A percentile compares a stretch with the other conserved stretches of the same genome.
These are phyloP conservation scores for Neurospora tetrasperma DNA, from an alignment of 495 filamentous ascomycete genomes.

Conservation along the genomic window DNA sequence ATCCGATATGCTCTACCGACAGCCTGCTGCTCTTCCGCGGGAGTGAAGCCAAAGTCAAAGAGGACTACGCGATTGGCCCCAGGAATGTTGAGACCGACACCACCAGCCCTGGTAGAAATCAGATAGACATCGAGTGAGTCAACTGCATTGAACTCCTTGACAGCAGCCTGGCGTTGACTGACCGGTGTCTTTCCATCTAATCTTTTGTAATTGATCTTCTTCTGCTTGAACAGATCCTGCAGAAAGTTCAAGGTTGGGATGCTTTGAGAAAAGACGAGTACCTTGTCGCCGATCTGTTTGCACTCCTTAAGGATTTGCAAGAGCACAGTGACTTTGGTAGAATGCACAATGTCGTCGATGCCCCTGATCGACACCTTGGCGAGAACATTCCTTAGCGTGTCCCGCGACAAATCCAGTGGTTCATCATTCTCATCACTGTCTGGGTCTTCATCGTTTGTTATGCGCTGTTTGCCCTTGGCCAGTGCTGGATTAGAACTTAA, in stretches of 20 bases:
- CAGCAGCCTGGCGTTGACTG: slow-evolving; percentile 43
- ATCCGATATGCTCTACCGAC: slow-evolving; percentile 81
- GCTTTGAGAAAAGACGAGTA: slow-evolving; percentile 72
- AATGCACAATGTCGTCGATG: slow-evolving; percentile 32
- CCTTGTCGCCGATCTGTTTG: slow-evolving; percentile 52
- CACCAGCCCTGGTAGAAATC: slow-evolving; percentile 76
- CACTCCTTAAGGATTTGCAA: slow-evolving; percentile 55
- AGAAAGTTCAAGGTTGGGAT: slow-evolving; percentile 61
- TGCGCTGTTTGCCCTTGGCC: not conserved
- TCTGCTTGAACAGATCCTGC: slow-evolving; percentile 38
- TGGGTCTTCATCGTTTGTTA: slow-evolving; percentile 3
- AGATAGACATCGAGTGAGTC: slow-evolving; percentile 46
- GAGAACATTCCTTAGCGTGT: slow-evolving; percentile 26
- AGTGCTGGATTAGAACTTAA: not conserved
- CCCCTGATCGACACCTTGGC: slow-evolving; percentile 15
- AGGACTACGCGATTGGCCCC: slow-evolving; percentile 85
- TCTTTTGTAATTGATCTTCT: slow-evolving; percentile 36
- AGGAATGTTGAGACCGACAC: slow-evolving; percentile 70
- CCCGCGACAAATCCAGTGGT: slow-evolving; percentile 16
- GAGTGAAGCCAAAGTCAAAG: slow-evolving; percentile 76
- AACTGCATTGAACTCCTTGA: slow-evolving; percentile 57
- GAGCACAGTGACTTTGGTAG: slow-evolving; percentile 58
- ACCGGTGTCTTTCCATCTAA: slow-evolving; percentile 56
- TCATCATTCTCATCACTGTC: slow-evolving; percentile 18
- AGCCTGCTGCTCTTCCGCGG: slow-evolving; percentile 76